A percentile compares a stretch with the other conserved stretches of the same genome.
These are phyloP conservation scores for Coemansia sp. DNA, from an alignment of 192 early-diverging fungal genomes.

Conservation along the genomic window DNA sequence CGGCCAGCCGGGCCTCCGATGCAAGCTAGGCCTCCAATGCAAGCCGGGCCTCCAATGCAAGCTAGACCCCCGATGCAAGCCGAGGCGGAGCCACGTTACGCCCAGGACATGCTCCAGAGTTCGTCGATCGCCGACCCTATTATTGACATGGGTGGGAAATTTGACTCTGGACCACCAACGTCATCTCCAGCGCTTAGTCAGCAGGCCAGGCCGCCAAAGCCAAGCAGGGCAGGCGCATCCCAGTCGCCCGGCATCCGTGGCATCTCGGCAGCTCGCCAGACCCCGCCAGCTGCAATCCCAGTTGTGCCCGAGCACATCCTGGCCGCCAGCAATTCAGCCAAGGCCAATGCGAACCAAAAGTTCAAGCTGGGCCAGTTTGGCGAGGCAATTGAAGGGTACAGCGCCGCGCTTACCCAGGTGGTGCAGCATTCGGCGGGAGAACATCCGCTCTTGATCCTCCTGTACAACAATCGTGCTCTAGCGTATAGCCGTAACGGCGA, in stretches of 20 bases:
- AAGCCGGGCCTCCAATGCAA: too few relatives aligned
- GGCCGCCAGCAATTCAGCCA: conserved; percentile 17
- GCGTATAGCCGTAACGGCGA: conserved; percentile 78
- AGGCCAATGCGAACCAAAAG: conserved; percentile 66
- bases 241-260: neutral
- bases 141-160: too few relatives aligned
- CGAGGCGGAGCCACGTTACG: too few relatives aligned
- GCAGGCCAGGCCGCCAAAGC: too few relatives aligned
- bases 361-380: conserved; percentile 91
- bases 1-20: too few relatives aligned
- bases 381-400: conserved; percentile 70
- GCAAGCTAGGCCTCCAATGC: too few relatives aligned
- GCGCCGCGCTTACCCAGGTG: conserved; percentile 56
- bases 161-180: too few relatives aligned
- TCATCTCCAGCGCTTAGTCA: too few relatives aligned
- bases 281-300: conserved; percentile 10
- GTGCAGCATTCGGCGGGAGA: conserved; percentile 34
- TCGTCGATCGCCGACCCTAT: too few relatives aligned
- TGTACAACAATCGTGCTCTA: conserved; percentile 83
- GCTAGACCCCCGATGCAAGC: too few relatives aligned
- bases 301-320: conserved; percentile 10
- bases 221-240: too few relatives aligned
- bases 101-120: too few relatives aligned
- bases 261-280: neutral
- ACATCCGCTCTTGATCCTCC: conserved; percentile 60